Conservation (phyloP, 225 moss, liverwort and hornwort genomes). For the Sphagnum tenellum region DNA sequence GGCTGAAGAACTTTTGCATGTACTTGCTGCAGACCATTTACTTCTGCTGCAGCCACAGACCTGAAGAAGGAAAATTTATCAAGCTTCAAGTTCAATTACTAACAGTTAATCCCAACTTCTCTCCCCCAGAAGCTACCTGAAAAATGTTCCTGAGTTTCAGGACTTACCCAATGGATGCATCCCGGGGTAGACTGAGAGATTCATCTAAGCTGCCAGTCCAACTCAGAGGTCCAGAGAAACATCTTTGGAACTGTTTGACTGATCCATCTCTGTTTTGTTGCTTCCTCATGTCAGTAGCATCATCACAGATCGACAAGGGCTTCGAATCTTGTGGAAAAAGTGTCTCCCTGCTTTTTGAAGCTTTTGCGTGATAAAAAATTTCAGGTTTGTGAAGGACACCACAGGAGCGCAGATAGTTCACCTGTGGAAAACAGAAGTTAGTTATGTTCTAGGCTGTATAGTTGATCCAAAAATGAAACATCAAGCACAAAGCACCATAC, state of each 20-base stretch:
- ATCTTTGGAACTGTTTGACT: slow-evolving; percentile 36
- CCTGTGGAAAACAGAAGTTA: slow-evolving; percentile 12
- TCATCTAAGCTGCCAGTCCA: neutral
- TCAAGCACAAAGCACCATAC: slow-evolving; percentile 5
- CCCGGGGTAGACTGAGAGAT: neutral
- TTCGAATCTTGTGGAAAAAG: no score
- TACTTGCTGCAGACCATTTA: slow-evolving; percentile 5
- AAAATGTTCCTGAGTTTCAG: no score
- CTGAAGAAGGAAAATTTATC: slow-evolving; percentile 15
- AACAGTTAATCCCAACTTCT: neutral
- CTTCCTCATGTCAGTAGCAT: slow-evolving; percentile 9
- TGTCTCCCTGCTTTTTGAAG: no score
- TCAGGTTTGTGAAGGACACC: slow-evolving; percentile 40
- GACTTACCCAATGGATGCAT: neutral
- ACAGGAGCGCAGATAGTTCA: slow-evolving; percentile 41
- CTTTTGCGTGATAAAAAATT: neutral
- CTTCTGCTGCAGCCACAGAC: slow-evolving; percentile 8
- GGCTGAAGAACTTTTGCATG: slow-evolving; percentile 29
- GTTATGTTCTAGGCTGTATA: no score
- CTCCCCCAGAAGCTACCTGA: no score
- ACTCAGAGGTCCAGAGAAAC: slow-evolving; percentile 31
- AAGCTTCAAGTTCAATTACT: neutral
- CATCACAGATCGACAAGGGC: neutral
- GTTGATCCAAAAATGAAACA: no score
- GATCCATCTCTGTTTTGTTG: slow-evolving; percentile 16